phyloP scores from a whole-genome alignment of 1,284 basidiomycete species.

The Laetiporus sulphureus region DNA sequence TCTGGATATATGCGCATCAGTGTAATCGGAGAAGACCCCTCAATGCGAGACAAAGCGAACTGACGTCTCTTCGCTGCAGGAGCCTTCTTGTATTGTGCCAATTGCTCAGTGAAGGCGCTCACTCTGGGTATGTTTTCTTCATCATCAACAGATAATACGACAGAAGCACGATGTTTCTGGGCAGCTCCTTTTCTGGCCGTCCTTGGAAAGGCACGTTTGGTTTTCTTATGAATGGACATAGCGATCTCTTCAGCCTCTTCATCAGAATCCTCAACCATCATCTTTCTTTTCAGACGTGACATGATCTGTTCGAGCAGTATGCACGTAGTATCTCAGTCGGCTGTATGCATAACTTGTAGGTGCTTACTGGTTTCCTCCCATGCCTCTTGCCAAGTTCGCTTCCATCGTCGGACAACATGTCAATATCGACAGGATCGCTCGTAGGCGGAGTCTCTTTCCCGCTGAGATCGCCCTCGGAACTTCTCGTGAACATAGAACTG shows the following conservation, averaged over 20 bases:
- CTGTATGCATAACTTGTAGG: background rate
- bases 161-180: constrained; percentile 51
- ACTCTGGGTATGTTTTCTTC: constrained; percentile 33
- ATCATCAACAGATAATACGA: constrained; percentile 35
- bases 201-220: too few species aligned
- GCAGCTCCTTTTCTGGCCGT: constrained; percentile 10
- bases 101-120: constrained; percentile 46
- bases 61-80: constrained; percentile 29
- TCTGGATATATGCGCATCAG: background rate
- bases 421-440: constrained; percentile 69
- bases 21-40: background rate
- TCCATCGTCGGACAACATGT: constrained; percentile 53
- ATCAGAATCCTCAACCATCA: constrained; percentile 63
- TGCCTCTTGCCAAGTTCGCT: constrained; percentile 26
- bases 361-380: background rate
- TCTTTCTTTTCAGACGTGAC: constrained; percentile 55
- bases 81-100: constrained; percentile 62
- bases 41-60: background rate
- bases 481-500: constrained; percentile 35
- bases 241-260: constrained; percentile 38
- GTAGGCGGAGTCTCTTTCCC: constrained; percentile 59
- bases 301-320: constrained; percentile 11
- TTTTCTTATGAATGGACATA: constrained; percentile 18
- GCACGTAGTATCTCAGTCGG: background rate
- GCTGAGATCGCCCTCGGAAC: constrained; percentile 45